Percentiles rank a stretch among this genome's conserved stretches.
Conservation (phyloP, 2,329 filamentous ascomycete species). For the Tympanopsis confertula region DNA sequence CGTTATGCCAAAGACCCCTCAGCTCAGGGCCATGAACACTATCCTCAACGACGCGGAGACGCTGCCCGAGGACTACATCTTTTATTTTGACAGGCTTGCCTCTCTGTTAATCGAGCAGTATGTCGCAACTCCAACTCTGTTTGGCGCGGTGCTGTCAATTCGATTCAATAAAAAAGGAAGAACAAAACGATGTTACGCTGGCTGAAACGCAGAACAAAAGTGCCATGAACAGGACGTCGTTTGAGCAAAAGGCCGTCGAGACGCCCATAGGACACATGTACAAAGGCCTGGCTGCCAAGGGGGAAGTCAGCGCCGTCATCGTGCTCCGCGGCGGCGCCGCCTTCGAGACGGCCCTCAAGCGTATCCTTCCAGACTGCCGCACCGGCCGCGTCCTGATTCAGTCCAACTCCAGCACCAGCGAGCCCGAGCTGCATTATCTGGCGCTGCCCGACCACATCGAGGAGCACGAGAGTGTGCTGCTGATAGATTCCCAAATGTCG, state of each 20-base stretch:
- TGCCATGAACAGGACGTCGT: slow-evolving; percentile 67
- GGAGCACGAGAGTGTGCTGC: slow-evolving; percentile 66
- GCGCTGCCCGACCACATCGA: slow-evolving; percentile 66
- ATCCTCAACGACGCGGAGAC: slow-evolving; percentile 75
- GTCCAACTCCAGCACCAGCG: slow-evolving; percentile 71
- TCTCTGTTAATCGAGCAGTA: slow-evolving; percentile 74
- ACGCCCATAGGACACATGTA: slow-evolving; percentile 66
- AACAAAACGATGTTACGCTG: no score
- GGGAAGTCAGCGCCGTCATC: slow-evolving; percentile 73
- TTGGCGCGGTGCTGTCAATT: slow-evolving; percentile 9
- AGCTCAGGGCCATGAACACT: slow-evolving; percentile 80
- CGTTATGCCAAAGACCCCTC: slow-evolving; percentile 64
- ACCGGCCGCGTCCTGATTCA: slow-evolving; percentile 86
- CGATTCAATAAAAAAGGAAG: slow-evolving; percentile 1
- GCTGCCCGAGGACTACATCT: slow-evolving; percentile 80
- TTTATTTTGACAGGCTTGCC: slow-evolving; percentile 87
- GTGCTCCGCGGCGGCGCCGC: slow-evolving; percentile 81
- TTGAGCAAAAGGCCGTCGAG: slow-evolving; percentile 47
- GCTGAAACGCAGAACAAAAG: no score
- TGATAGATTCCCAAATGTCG: slow-evolving; percentile 90
- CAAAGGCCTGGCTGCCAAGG: slow-evolving; percentile 56
- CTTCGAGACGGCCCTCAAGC: slow-evolving; percentile 75
- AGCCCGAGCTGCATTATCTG: slow-evolving; percentile 85
- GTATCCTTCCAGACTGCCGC: slow-evolving; percentile 84
- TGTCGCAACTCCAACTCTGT: slow-evolving; percentile 11